Evolutionary conservation across 208 protist genomes (phyloP).

Genomic region (Trypanosoma congolense): DNA sequence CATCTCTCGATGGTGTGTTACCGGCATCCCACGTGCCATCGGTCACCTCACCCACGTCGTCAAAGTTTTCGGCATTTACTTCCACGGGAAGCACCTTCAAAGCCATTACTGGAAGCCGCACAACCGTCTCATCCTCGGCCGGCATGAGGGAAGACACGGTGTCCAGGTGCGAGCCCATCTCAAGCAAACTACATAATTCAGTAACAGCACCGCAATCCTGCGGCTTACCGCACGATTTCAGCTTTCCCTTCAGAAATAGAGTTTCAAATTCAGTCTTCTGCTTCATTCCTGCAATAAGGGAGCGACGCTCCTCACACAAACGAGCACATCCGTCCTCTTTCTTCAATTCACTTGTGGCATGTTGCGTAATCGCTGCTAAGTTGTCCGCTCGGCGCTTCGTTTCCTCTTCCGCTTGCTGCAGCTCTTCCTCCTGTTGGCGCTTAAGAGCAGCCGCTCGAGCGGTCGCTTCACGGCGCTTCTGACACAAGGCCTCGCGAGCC

Average conservation of each 20-base stretch:
- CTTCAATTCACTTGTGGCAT: not conserved
- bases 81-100: constrained; percentile 2
- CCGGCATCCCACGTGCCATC: too few relatives aligned
- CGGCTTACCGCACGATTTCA: not conserved
- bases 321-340: not conserved
- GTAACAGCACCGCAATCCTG: too few relatives aligned
- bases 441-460: constrained; percentile 25
- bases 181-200: not conserved
- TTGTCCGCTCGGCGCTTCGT: constrained; percentile 8
- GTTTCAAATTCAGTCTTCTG: constrained; percentile 14
- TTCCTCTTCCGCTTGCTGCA: constrained; percentile 13
- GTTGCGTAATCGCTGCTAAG: constrained; percentile 9
- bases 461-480: constrained; percentile 24
- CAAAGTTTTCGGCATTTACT: not conserved
- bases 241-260: constrained; percentile 10
- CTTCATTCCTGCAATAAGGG: not conserved
- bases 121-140: not conserved
- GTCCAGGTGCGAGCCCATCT: constrained; percentile 6
- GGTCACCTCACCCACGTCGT: not conserved
- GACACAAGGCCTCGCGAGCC: not conserved
- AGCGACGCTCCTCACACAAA: constrained; percentile 1
- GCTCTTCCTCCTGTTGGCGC: constrained; percentile 17
- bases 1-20: too few relatives aligned
- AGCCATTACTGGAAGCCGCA: constrained; percentile 5
- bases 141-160: constrained; percentile 11